Conservation (phyloP, 257 asterid genomes). For the Cruciata laevipes region DNA sequence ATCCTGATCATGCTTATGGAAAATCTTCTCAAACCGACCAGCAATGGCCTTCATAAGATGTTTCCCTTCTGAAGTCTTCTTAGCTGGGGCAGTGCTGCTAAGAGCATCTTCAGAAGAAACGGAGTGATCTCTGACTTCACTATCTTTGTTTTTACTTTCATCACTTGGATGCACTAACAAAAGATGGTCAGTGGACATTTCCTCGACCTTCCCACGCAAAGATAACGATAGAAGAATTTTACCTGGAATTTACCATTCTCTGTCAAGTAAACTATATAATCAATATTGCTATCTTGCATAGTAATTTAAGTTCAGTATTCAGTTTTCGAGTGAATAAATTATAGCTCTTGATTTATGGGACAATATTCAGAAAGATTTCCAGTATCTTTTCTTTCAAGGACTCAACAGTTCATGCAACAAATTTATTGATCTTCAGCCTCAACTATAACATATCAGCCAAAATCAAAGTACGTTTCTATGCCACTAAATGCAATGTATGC, state of each 20-base stretch:
- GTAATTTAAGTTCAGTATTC: background rate
- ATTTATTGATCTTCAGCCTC: background rate
- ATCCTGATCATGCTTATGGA: constrained; percentile 48
- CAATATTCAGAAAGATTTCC: background rate
- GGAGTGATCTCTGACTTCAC: constrained; percentile 24
- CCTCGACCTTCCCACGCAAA: constrained; percentile 50
- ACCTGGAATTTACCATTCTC: constrained; percentile 32
- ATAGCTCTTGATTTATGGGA: background rate
- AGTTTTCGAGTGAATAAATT: background rate
- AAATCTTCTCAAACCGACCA: constrained; percentile 55
- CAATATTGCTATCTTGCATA: background rate
- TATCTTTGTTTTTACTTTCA: constrained; percentile 4
- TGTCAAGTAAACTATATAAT: background rate
- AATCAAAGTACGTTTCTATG: background rate
- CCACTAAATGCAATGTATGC: background rate
- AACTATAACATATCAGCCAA: background rate
- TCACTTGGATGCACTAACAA: constrained; percentile 24
- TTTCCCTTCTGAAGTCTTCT: constrained; percentile 47
- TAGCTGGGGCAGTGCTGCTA: constrained; percentile 23
- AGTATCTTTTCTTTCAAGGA: background rate
- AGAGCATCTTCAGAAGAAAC: constrained; percentile 28
- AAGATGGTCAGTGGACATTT: constrained; percentile 24
- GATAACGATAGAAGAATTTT: constrained; percentile 68
- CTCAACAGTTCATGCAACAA: background rate
- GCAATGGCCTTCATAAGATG: constrained; percentile 60